A percentile compares a stretch with the other conserved stretches of the same genome.
These are phyloP conservation scores for Cladochytrium replicatum DNA, from an alignment of 192 early-diverging fungal species.

Conservation along the genomic window DNA sequence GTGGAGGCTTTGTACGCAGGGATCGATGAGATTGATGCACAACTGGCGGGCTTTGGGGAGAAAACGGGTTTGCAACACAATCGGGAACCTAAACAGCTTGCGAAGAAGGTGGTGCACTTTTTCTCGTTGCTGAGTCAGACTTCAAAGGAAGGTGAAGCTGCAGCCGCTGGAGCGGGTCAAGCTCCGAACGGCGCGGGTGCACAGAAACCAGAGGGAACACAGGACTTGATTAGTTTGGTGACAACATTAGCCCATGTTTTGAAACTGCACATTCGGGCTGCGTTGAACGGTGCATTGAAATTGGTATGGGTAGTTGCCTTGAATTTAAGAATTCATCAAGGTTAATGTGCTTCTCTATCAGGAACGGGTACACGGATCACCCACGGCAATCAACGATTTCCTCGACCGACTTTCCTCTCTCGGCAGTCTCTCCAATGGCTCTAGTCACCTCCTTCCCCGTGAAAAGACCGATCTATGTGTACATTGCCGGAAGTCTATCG, in stretches of 20 bases:
- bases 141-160: conserved; percentile 31
- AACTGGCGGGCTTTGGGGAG: conserved; percentile 58
- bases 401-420: conserved; percentile 69
- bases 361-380: conserved; percentile 50
- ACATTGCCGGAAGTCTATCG: conserved; percentile 64
- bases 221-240: conserved; percentile 81
- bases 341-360: conserved; percentile 10
- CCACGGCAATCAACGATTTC: conserved; percentile 51
- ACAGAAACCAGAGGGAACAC: conserved; percentile 46
- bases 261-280: conserved; percentile 82
- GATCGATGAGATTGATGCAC: conserved; percentile 75
- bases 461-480: conserved; percentile 75
- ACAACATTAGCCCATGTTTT: conserved; percentile 86
- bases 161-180: conserved; percentile 36
- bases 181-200: conserved; percentile 37
- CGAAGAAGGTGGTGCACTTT: conserved; percentile 90
- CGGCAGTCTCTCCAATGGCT: conserved; percentile 37
- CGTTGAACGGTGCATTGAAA: conserved; percentile 77
- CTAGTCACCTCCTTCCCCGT: conserved; percentile 23
- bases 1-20: conserved; percentile 86
- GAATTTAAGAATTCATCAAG: conserved; percentile 4
- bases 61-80: conserved; percentile 36
- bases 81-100: conserved; percentile 89
- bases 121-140: conserved; percentile 81
- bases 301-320: conserved; percentile 40